Evolutionary conservation across 352 stramenopile species (phyloP), one percentile per base, ranked within the genome.

Genomic region (Globisporangium camurandrum): DNA sequence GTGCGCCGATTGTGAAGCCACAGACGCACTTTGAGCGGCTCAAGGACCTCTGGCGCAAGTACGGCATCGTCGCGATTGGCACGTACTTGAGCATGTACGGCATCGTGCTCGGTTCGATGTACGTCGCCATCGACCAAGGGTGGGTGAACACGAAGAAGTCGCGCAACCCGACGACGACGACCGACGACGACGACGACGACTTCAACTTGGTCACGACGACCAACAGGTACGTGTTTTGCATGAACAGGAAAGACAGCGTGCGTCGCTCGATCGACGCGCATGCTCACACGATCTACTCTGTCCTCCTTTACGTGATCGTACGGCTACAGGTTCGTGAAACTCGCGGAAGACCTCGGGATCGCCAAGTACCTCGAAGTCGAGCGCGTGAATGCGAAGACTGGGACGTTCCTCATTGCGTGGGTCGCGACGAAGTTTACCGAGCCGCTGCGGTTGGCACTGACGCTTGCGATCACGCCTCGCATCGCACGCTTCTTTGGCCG

Each of bases 341-440:
- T 84, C 14, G 76, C 75, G 22, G 80, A 91, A 44, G 62, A 91
- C 40, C 40, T 82, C 38, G 80, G 80, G 23, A 75, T 91, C 45
- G 80, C 77, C 33, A 69, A 89, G 63, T 84, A 93, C 58, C 61
- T 93, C 23, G 79, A 93, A 51, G 51, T 93, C 24, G 69, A 89
- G 63, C 72, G 64, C 31, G 82, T 93, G 55, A 90, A 75, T 59
- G 71, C 78, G 46, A 90, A 88, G 74, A 87, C 75, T 9, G 78
- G 82, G 17, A 75, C 77, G 39, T 90, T 93, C 45, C 50, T 91
- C 41, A 71, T 93, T 40, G 82, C 82, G 26, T 93, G 82, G 82
- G 68, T 91, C 51, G 82, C 77, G 41, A 93, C 82, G 51, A 93
- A 93, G 66, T 93, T 93, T 62, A 91, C 82, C 12, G 82, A 93